A percentile compares a stretch with the other conserved stretches of the same genome.
Conservation (phyloP, 1,284 basidiomycete species). For the Cutaneotrichosporon cyanovorans region DNA sequence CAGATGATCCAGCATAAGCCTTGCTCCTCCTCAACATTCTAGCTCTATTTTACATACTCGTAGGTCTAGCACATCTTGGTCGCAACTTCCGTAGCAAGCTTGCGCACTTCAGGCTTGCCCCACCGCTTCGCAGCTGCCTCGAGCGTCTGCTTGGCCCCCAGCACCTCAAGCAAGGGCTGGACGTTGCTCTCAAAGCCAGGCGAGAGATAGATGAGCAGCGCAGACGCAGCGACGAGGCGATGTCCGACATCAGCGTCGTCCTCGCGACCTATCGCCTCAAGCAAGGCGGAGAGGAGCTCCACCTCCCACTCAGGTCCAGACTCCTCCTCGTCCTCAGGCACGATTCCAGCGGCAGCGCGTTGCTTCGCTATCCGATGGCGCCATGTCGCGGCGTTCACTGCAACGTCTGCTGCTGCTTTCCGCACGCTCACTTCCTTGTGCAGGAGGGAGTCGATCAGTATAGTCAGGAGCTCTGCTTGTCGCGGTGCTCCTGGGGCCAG, state of each 20-base stretch:
- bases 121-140: conserved; percentile 52
- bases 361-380: conserved; percentile 54
- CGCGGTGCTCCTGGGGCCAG: conserved; percentile 47
- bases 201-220: conserved; percentile 61
- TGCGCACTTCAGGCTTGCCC: conserved; percentile 54
- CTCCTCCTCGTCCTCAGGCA: conserved; percentile 45
- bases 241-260: conserved; percentile 73
- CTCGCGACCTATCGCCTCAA: conserved; percentile 67
- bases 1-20: no score
- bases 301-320: conserved; percentile 69
- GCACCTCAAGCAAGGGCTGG: conserved; percentile 61
- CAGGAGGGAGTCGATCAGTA: conserved; percentile 62
- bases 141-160: conserved; percentile 55
- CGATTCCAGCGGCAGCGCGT: conserved; percentile 30
- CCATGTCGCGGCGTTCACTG: conserved; percentile 64
- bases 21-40: no score
- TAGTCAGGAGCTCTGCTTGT: conserved; percentile 44
- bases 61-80: conserved; percentile 25
- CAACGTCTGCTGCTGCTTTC: conserved; percentile 69
- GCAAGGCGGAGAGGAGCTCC: conserved; percentile 67
- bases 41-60: neutral
- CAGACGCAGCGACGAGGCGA: conserved; percentile 66
- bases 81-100: conserved; percentile 60
- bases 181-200: conserved; percentile 52
- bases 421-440: conserved; percentile 62